Evolutionary conservation across 352 stramenopile genomes (phyloP), one percentile per base, ranked within the genome.

Genomic region (Phytopythium mirpurense): DNA sequence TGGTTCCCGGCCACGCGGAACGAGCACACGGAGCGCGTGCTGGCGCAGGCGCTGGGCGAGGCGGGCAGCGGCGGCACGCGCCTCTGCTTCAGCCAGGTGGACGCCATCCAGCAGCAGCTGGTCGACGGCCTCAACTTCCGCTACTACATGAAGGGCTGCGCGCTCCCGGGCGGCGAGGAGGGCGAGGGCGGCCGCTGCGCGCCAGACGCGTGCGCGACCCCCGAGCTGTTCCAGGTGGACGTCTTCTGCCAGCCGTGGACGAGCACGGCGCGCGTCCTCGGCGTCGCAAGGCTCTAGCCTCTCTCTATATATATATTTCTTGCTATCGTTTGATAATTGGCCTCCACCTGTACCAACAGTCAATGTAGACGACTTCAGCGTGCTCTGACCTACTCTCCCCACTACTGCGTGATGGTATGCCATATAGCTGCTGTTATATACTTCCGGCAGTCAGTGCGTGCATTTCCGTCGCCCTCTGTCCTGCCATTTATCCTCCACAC

Each of bases 51-150:
- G 32, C 48, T 81, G 56, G 60, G 61, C 26, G 62, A 63, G 29
- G 21, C 68, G 32, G 51, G 56, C 21, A 7, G 57, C 62, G 35
- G 26, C 37, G 34, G 50, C 26, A 46, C 54, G 14, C 62, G 50
- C 5, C 40, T 86, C 7, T 86, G 74, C 67, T 76, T 75, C 46
- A 60, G 65, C 24, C 53, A 76, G 38, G 60, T 86, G 40, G 56
- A 55, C 32, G 57, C 65, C 37, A 68, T 86, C 37, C 59, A 81
- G 51, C 67, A 78, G 66, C 74, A 83, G 61, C 74, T 86, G 55
- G 74, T 86, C 45, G 74, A 81, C 45, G 74, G 74, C 47, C 79
- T 82, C 55, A 75, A 82, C 58, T 86, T 81, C 49, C 69, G 70
- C 60, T 86, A 70, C 63, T 63, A 78, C 47, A 54, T 81, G 23